These are phyloP conservation scores for Cryptococcus sp. DNA, from an alignment of 1,284 basidiomycete species.

Conservation along the genomic window DNA sequence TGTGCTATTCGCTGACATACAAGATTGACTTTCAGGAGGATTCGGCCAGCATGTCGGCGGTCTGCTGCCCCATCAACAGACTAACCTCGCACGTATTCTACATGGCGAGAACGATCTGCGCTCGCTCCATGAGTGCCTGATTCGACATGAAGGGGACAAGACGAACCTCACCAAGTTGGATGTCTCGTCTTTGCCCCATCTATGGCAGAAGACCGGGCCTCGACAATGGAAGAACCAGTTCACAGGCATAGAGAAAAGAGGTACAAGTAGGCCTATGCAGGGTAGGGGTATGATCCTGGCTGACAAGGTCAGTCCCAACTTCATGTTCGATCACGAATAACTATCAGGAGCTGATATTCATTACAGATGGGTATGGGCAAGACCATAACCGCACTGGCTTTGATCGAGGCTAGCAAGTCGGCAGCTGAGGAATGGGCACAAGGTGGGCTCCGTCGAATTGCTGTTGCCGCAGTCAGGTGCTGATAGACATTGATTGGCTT, in stretches of 20 bases:
- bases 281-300: conserved; percentile 8
- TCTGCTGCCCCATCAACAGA: conserved; percentile 1
- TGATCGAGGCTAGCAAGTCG: conserved; percentile 3
- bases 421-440: not conserved
- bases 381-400: conserved; percentile 1
- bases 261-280: conserved; percentile 4
- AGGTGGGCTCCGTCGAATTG: not conserved
- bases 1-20: not conserved
- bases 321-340: not conserved
- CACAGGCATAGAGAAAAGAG: not conserved
- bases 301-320: conserved; percentile 4
- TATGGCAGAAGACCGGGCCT: conserved; percentile 1
- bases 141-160: not conserved
- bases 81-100: not conserved
- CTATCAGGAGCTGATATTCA: not conserved
- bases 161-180: not conserved
- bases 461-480: too few species aligned
- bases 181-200: conserved; percentile 2
- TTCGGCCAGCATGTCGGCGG: too few species aligned
- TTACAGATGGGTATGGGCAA: conserved; percentile 10
- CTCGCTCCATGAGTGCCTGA: not conserved
- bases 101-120: conserved; percentile 4
- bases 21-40: not conserved
- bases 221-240: not conserved
- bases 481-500: too few species aligned